Conservation (phyloP, 2,329 filamentous ascomycete genomes). For the Drechslerella dactyloides region DNA sequence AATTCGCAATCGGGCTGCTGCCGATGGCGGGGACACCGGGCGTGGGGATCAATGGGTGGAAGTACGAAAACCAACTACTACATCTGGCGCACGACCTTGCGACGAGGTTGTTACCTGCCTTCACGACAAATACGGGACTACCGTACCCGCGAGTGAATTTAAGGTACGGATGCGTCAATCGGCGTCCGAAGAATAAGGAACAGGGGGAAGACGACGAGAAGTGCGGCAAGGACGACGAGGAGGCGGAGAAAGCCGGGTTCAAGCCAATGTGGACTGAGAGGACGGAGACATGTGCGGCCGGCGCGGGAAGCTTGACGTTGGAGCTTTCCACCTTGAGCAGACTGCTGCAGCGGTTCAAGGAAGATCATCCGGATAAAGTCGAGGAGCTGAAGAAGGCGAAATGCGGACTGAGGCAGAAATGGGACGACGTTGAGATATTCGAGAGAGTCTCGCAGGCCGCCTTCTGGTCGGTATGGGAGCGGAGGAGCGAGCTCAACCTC, state of each 20-base stretch:
- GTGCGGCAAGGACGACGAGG: constrained; percentile 46
- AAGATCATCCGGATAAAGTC: constrained; percentile 20
- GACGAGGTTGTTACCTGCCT: constrained; percentile 83
- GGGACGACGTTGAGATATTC: constrained; percentile 66
- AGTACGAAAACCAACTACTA: constrained; percentile 87
- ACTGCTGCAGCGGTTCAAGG: constrained; percentile 72
- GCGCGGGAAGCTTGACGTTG: constrained; percentile 91
- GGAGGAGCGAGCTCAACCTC: constrained; percentile 81
- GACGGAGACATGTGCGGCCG: constrained; percentile 95
- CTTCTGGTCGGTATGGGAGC: constrained; percentile 96
- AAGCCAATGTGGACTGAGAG: constrained; percentile 66
- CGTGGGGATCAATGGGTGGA: constrained; percentile 62
- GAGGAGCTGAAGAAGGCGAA: constrained; percentile 13
- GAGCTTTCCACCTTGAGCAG: constrained; percentile 92
- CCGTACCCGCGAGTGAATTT: constrained; percentile 95
- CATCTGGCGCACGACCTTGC: constrained; percentile 87
- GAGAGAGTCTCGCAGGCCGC: constrained; percentile 88
- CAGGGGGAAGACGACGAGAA: constrained; percentile 60
- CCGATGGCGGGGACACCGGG: constrained; percentile 81
- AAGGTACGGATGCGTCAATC: constrained; percentile 71
- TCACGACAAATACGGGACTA: constrained; percentile 80
- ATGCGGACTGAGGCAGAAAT: constrained; percentile 20
- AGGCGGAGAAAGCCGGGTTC: constrained; percentile 37
- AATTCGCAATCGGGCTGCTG: constrained; percentile 88
- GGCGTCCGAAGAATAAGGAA: constrained; percentile 64